A percentile compares a stretch with the other conserved stretches of the same genome.
Evolutionary conservation across 2,329 filamentous ascomycete genomes (phyloP).

Genomic region (Fusarium proliferatum): DNA sequence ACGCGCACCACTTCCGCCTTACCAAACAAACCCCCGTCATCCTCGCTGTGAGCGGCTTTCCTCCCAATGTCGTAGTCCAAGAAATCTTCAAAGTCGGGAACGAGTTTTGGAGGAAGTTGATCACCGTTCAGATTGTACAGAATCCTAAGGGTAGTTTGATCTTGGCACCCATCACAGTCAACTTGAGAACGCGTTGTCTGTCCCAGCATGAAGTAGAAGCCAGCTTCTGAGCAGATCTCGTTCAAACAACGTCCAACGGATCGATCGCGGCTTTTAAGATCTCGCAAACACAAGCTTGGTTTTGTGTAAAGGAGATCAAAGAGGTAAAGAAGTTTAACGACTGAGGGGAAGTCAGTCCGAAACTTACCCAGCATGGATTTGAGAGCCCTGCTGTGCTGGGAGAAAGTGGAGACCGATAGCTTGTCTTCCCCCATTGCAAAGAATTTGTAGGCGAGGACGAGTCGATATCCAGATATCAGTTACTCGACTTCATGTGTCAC

Average conservation of each 20-base stretch:
- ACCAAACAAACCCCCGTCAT: background rate
- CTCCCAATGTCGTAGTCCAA: background rate
- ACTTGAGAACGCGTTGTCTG: too few relatives aligned
- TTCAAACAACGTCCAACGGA: too few relatives aligned
- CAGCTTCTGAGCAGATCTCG: too few relatives aligned
- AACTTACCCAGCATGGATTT: conserved; percentile 2
- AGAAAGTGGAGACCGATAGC: background rate
- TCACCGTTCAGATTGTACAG: background rate
- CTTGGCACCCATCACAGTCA: too few relatives aligned
- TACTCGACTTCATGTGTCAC: conserved; percentile 6
- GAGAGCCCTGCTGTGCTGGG: background rate
- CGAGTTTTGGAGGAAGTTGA: background rate
- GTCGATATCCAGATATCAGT: conserved; percentile 17
- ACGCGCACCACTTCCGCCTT: background rate
- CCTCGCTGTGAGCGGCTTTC: background rate
- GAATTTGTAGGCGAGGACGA: conserved; percentile 31
- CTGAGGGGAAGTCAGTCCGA: background rate
- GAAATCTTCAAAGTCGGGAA: background rate
- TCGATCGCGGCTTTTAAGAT: too few relatives aligned
- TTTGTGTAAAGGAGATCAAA: too few relatives aligned
- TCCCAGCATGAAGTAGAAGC: too few relatives aligned
- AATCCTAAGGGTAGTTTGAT: background rate
- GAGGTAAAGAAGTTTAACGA: too few relatives aligned
- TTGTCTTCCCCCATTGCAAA: background rate
- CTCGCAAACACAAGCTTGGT: too few relatives aligned